These are phyloP conservation scores for Citrus sp. DNA, from an alignment of 345 rosid genomes.

Conservation along the genomic window DNA sequence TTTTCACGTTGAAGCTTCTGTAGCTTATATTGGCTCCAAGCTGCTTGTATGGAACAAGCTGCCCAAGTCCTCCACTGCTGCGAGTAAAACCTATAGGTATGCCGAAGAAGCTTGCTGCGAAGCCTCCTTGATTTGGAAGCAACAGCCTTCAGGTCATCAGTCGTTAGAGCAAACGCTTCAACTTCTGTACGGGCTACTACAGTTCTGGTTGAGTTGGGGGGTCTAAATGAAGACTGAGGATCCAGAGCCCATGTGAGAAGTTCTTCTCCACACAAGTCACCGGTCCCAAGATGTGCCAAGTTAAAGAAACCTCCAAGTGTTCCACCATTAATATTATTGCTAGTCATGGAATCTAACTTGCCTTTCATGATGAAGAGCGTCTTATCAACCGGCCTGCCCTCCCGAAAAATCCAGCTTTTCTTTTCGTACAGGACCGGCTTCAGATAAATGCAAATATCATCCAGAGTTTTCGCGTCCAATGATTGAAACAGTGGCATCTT, in stretches of 20 bases:
- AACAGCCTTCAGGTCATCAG: constrained; percentile 76
- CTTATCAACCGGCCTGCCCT: constrained; percentile 87
- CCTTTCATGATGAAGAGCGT: constrained; percentile 97
- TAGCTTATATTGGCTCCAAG: constrained; percentile 67
- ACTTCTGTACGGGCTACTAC: constrained; percentile 70
- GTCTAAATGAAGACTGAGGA: constrained; percentile 72
- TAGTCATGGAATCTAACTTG: constrained; percentile 57
- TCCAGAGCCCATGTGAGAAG: constrained; percentile 92
- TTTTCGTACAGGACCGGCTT: constrained; percentile 80
- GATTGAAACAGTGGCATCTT: constrained; percentile 88
- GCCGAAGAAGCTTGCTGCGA: constrained; percentile 83
- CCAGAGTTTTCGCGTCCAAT: constrained; percentile 47
- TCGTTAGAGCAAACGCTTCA: constrained; percentile 79
- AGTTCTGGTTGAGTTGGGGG: constrained; percentile 81
- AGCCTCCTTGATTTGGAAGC: constrained; percentile 85
- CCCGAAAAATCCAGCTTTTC: constrained; percentile 75
- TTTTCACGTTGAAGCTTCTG: constrained; percentile 66
- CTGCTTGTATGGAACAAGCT: constrained; percentile 84
- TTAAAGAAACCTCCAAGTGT: constrained; percentile 69
- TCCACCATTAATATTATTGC: constrained; percentile 51
- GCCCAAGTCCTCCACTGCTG: constrained; percentile 97
- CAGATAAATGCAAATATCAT: constrained; percentile 61
- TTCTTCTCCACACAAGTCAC: constrained; percentile 92
- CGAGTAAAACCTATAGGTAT: constrained; percentile 74
- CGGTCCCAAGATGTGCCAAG: constrained; percentile 65